phyloP scores from a whole-genome alignment of 2,329 filamentous ascomycete species.

The Dactylellina haptotyla region DNA sequence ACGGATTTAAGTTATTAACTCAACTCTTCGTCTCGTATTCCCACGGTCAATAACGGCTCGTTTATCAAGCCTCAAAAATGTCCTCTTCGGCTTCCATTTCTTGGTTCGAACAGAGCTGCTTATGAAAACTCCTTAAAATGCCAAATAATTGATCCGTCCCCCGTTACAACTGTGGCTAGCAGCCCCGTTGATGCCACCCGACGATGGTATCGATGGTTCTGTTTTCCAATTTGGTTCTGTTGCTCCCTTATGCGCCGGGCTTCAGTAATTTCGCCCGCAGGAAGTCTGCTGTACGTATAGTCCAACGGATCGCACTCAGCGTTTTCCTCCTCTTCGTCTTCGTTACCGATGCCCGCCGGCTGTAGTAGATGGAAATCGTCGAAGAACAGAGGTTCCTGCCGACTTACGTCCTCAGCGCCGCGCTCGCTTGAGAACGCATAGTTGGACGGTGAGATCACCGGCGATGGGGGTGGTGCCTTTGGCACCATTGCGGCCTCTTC shows the following conservation, averaged over 20 bases:
- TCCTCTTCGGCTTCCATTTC: neutral
- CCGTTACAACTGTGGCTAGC: constrained; percentile 45
- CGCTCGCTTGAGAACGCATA: constrained; percentile 9
- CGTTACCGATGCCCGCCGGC: constrained; percentile 28
- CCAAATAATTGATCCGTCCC: constrained; percentile 46
- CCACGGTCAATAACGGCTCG: constrained; percentile 5
- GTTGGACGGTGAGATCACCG: constrained; percentile 23
- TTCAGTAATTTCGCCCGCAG: constrained; percentile 41
- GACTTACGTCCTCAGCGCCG: neutral
- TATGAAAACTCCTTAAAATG: constrained; percentile 52
- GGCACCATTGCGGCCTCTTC: constrained; percentile 34
- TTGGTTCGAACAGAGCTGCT: neutral
- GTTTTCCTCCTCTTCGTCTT: constrained; percentile 15
- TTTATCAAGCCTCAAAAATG: constrained; percentile 16
- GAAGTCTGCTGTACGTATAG: constrained; percentile 9
- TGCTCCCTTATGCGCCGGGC: constrained; percentile 44
- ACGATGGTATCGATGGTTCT: constrained; percentile 30
- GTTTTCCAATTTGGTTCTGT: constrained; percentile 14
- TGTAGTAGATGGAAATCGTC: constrained; percentile 29
- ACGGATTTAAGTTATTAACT: constrained; percentile 16
- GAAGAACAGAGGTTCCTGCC: constrained; percentile 17
- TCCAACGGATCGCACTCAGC: constrained; percentile 14
- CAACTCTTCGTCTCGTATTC: constrained; percentile 29
- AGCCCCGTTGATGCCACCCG: constrained; percentile 46
- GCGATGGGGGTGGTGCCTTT: constrained; percentile 51